Percentiles rank a stretch among this genome's conserved stretches.
Evolutionary conservation across 805 yeast species (phyloP).

Genomic region (Lipomyces spencermartinsiae): DNA sequence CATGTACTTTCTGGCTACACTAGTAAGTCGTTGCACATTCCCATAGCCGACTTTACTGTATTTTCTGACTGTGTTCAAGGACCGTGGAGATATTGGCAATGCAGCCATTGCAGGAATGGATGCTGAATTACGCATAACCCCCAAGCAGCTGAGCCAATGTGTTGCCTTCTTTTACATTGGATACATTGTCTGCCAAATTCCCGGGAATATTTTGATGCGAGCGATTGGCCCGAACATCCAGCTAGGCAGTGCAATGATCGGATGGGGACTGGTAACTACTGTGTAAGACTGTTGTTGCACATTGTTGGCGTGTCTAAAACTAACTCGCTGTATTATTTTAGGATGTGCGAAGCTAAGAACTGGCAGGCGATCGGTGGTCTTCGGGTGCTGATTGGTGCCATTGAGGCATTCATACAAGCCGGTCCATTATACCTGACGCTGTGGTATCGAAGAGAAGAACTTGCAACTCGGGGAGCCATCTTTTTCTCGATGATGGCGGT

Average conservation of each 20-base stretch:
- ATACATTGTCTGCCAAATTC: too few relatives aligned
- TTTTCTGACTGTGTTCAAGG: not conserved
- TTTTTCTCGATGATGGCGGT: slow-evolving; percentile 56
- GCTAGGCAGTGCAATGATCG: too few relatives aligned
- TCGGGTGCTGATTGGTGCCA: slow-evolving; percentile 54
- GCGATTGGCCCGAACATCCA: too few relatives aligned
- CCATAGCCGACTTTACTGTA: not conserved
- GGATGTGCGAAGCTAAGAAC: too few relatives aligned
- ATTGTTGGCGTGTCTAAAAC: too few relatives aligned
- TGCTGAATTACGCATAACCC: too few relatives aligned
- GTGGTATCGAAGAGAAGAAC: slow-evolving; percentile 60
- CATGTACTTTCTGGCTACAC: slow-evolving; percentile 52
- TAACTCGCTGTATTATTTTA: too few relatives aligned
- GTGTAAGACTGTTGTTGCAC: too few relatives aligned
- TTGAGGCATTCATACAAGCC: slow-evolving; percentile 58
- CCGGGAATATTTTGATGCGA: too few relatives aligned
- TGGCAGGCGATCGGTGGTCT: slow-evolving; percentile 50
- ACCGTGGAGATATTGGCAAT: slow-evolving; percentile 15
- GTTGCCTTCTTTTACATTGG: too few relatives aligned
- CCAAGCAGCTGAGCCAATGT: too few relatives aligned
- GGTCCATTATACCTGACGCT: slow-evolving; percentile 58
- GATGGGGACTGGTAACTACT: too few relatives aligned
- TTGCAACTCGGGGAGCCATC: slow-evolving; percentile 58
- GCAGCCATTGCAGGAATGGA: slow-evolving; percentile 5
- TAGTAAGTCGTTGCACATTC: slow-evolving; percentile 41